A percentile compares a stretch with the other conserved stretches of the same genome.
phyloP scores from a whole-genome alignment of 2,329 filamentous ascomycete genomes.

The Elsinoe perseae region DNA sequence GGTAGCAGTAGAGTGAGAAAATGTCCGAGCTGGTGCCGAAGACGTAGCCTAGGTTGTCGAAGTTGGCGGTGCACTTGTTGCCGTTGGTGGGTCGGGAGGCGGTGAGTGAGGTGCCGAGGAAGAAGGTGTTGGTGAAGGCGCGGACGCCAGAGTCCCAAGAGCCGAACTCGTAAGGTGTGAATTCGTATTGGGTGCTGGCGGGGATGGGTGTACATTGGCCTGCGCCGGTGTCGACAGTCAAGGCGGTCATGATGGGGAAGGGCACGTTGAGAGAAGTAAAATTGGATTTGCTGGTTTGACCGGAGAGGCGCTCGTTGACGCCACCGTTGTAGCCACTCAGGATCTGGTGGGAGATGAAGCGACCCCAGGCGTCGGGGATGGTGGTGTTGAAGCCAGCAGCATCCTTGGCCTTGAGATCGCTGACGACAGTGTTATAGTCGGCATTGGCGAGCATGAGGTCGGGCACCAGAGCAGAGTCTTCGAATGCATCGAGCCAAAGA shows the following conservation, averaged over 20 bases:
- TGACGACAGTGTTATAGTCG: slow-evolving; percentile 28
- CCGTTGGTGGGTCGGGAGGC: slow-evolving; percentile 36
- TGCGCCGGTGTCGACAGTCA: slow-evolving; percentile 31
- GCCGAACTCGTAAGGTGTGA: slow-evolving; percentile 60
- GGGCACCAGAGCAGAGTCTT: slow-evolving; percentile 33
- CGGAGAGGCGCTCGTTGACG: slow-evolving; percentile 31
- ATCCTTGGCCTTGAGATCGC: slow-evolving; percentile 32
- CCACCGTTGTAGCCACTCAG: slow-evolving; percentile 34
- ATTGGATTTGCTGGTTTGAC: slow-evolving; percentile 30
- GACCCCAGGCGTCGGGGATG: slow-evolving; percentile 37
- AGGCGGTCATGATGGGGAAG: slow-evolving; percentile 40
- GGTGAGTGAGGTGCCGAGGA: slow-evolving; percentile 52
- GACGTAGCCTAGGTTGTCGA: slow-evolving; percentile 44
- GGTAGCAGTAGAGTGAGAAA: slow-evolving; percentile 32
- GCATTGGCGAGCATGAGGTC: slow-evolving; percentile 26
- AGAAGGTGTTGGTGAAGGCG: slow-evolving; percentile 54
- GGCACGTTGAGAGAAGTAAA: slow-evolving; percentile 36
- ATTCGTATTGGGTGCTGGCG: slow-evolving; percentile 58
- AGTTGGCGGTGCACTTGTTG: slow-evolving; percentile 41
- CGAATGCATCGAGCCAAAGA: slow-evolving; percentile 37
- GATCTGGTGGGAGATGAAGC: slow-evolving; percentile 36
- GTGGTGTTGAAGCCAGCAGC: slow-evolving; percentile 34
- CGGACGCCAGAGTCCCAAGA: slow-evolving; percentile 53
- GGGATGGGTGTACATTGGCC: slow-evolving; percentile 32
- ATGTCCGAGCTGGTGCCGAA: slow-evolving; percentile 39